phyloP scores from a whole-genome alignment of 1,284 basidiomycete genomes.

The Malassezia restricta region DNA sequence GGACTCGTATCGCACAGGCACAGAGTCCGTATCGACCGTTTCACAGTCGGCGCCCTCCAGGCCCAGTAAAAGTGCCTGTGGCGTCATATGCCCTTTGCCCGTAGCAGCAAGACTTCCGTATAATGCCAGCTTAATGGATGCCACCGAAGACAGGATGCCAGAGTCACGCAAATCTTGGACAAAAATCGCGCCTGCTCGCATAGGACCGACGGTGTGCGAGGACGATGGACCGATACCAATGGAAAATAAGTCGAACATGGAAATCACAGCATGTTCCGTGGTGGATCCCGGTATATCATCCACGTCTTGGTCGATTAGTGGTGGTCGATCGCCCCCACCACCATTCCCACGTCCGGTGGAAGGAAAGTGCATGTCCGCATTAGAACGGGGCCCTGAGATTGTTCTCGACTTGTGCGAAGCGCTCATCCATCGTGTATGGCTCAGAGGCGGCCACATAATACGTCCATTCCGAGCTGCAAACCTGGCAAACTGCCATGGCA shows the following conservation, averaged over 20 bases:
- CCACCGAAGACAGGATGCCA: constrained; percentile 60
- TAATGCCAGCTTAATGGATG: constrained; percentile 71
- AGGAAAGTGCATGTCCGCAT: too few relatives aligned
- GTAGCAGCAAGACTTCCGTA: constrained; percentile 53
- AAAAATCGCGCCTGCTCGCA: constrained; percentile 81
- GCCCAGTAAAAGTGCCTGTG: constrained; percentile 79
- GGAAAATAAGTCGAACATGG: constrained; percentile 66
- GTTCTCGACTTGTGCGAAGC: too few relatives aligned
- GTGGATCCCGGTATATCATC: constrained; percentile 6
- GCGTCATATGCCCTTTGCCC: constrained; percentile 88
- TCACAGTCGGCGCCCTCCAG: constrained; percentile 61
- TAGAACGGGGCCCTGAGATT: too few relatives aligned
- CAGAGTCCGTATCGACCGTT: constrained; percentile 70
- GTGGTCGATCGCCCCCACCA: neutral
- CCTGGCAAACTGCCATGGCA: too few relatives aligned
- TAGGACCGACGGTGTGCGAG: constrained; percentile 63
- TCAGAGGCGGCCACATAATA: too few relatives aligned
- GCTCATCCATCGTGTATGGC: too few relatives aligned
- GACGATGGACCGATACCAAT: constrained; percentile 57
- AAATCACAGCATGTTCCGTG: constrained; percentile 77
- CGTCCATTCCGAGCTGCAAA: too few relatives aligned
- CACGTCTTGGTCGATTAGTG: neutral
- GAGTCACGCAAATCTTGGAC: constrained; percentile 58
- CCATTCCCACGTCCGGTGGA: neutral
- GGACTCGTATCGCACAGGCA: constrained; percentile 55